Percentiles rank a stretch among this genome's conserved stretches.
phyloP scores from a whole-genome alignment of 495 filamentous ascomycete species.

The Aspergillus bridgeri region DNA sequence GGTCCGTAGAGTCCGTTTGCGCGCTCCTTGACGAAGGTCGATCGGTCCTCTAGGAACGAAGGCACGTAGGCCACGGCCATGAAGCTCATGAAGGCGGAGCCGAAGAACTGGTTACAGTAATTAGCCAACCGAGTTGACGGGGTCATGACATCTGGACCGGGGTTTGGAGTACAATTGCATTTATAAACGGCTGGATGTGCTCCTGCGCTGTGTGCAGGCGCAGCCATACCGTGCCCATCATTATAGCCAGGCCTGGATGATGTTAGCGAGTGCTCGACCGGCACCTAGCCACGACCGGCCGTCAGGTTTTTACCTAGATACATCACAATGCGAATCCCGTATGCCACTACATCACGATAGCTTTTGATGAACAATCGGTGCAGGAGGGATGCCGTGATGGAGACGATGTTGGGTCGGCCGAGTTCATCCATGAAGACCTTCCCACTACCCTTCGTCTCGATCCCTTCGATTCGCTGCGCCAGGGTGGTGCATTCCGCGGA shows the following conservation, averaged over 20 bases:
- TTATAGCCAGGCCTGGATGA: slow-evolving; percentile 59
- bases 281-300: background rate
- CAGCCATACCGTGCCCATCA: slow-evolving; percentile 87
- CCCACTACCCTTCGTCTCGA: slow-evolving; percentile 16
- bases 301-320: slow-evolving; percentile 57
- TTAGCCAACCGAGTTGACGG: slow-evolving; percentile 3
- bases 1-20: slow-evolving; percentile 77
- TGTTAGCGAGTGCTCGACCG: slow-evolving; percentile 7
- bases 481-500: slow-evolving; percentile 19
- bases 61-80: slow-evolving; percentile 87
- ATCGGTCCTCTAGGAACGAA: slow-evolving; percentile 74
- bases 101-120: slow-evolving; percentile 54
- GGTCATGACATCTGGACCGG: background rate
- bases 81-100: slow-evolving; percentile 84
- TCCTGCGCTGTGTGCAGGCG: slow-evolving; percentile 60
- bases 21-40: slow-evolving; percentile 72
- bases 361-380: slow-evolving; percentile 75
- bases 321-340: slow-evolving; percentile 79
- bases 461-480: slow-evolving; percentile 5
- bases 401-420: slow-evolving; percentile 19
- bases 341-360: slow-evolving; percentile 76
- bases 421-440: slow-evolving; percentile 19
- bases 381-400: slow-evolving; percentile 52
- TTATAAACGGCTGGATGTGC: slow-evolving; percentile 73
- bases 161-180: slow-evolving; percentile 57